Conservation (phyloP, 129 eudicot species). For the Rutidosis leptorrhynchoides region DNA sequence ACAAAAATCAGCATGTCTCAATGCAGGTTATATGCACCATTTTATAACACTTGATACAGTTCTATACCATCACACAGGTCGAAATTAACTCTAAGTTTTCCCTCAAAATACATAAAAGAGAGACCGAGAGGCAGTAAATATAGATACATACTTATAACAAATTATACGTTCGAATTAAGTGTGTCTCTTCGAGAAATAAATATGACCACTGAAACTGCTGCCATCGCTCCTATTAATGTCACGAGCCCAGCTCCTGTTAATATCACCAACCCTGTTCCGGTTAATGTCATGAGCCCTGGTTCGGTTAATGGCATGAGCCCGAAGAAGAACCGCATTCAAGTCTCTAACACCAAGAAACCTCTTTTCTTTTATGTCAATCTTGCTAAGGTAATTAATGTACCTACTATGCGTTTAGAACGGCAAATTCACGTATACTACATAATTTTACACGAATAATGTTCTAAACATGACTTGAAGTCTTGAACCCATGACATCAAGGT, state of each 20-base stretch:
- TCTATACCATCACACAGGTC: slow-evolving; percentile 31
- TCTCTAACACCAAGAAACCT: slow-evolving; percentile 92
- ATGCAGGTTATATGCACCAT: slow-evolving; percentile 23
- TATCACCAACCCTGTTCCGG: neutral
- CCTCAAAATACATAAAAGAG: slow-evolving; percentile 21
- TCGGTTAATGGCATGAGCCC: slow-evolving; percentile 13
- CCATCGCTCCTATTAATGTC: slow-evolving; percentile 28
- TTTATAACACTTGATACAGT: slow-evolving; percentile 25
- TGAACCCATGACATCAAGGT: too few species aligned
- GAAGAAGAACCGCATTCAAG: slow-evolving; percentile 91
- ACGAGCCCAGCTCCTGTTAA: neutral
- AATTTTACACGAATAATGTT: too few species aligned
- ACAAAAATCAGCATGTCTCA: slow-evolving; percentile 9
- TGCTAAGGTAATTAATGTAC: slow-evolving; percentile 54
- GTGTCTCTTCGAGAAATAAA: slow-evolving; percentile 38
- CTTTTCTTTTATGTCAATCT: slow-evolving; percentile 95
- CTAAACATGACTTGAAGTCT: too few species aligned
- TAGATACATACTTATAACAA: slow-evolving; percentile 33
- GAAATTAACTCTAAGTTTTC: slow-evolving; percentile 22
- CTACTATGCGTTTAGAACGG: neutral
- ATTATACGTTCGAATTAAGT: slow-evolving; percentile 21
- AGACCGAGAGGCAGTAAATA: slow-evolving; percentile 29
- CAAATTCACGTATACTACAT: too few species aligned
- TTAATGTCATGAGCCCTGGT: neutral
- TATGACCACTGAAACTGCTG: slow-evolving; percentile 35